Percentiles rank a stretch among this genome's conserved stretches.
phyloP scores from a whole-genome alignment of 768 basidiomycete species.

The Cyclocybe aegerita region DNA sequence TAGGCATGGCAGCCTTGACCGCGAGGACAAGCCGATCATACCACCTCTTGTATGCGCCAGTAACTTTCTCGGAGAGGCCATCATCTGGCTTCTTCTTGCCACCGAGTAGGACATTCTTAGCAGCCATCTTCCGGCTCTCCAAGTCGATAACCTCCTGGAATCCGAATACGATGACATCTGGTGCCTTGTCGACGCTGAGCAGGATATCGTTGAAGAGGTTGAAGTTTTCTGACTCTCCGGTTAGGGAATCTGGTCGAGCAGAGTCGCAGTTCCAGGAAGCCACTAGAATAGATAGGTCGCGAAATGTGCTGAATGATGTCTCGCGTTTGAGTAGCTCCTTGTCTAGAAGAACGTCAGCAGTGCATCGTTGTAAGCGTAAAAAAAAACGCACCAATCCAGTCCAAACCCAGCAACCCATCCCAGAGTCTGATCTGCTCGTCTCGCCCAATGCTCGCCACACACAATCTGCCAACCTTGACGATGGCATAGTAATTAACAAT shows the following conservation, averaged over 20 bases:
- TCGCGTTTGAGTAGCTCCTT: constrained; percentile 75
- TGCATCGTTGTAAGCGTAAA: background rate
- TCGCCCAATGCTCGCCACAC: constrained; percentile 72
- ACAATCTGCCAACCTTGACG: constrained; percentile 62
- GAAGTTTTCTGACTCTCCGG: constrained; percentile 65
- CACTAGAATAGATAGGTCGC: constrained; percentile 73
- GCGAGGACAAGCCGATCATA: constrained; percentile 74
- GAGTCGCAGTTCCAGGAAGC: constrained; percentile 95
- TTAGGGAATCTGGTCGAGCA: constrained; percentile 74
- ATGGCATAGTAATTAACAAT: constrained; percentile 75
- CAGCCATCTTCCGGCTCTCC: constrained; percentile 89
- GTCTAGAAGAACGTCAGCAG: constrained; percentile 42
- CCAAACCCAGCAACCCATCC: constrained; percentile 84
- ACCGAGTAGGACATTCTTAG: constrained; percentile 85
- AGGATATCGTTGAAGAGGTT: constrained; percentile 81
- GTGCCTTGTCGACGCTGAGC: constrained; percentile 65
- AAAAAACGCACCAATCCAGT: constrained; percentile 78
- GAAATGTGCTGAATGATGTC: constrained; percentile 74
- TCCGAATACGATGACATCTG: constrained; percentile 89
- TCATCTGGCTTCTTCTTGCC: constrained; percentile 65
- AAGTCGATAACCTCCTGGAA: constrained; percentile 97
- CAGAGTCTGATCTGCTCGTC: constrained; percentile 78
- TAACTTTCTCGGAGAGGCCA: constrained; percentile 77
- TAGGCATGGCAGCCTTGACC: constrained; percentile 72
- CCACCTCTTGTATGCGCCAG: constrained; percentile 87